A percentile compares a stretch with the other conserved stretches of the same genome.
These are phyloP conservation scores for Auxenochlorella pyrenoidosa DNA, from an alignment of 139 green algal species.

Conservation along the genomic window DNA sequence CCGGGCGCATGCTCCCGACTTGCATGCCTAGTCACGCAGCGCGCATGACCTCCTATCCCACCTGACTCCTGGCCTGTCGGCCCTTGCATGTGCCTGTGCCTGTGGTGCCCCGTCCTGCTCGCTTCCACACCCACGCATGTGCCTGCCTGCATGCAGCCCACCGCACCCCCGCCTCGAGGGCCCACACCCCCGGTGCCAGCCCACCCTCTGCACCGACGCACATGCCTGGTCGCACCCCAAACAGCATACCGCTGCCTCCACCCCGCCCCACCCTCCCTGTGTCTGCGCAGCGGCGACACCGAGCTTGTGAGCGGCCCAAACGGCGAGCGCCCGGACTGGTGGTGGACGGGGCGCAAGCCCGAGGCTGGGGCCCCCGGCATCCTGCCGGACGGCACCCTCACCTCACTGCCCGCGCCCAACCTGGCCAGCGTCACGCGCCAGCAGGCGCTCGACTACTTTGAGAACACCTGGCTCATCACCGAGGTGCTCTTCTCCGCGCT, in stretches of 20 bases:
- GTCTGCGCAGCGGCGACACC: conserved; percentile 8
- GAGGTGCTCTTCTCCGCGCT: conserved; percentile 70
- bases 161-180: too few relatives aligned
- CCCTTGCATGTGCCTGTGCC: too few relatives aligned
- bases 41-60: too few relatives aligned
- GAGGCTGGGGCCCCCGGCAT: conserved; percentile 25
- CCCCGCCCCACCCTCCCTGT: background rate
- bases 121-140: background rate
- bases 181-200: too few relatives aligned
- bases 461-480: conserved; percentile 80
- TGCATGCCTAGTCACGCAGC: too few relatives aligned
- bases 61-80: too few relatives aligned
- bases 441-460: conserved; percentile 77
- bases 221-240: too few relatives aligned
- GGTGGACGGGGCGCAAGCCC: conserved; percentile 45
- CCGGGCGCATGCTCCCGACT: too few relatives aligned
- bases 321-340: conserved; percentile 50
- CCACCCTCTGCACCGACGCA: too few relatives aligned
- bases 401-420: conserved; percentile 69
- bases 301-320: conserved; percentile 16
- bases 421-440: conserved; percentile 57
- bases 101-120: too few relatives aligned
- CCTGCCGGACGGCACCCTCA: conserved; percentile 46
- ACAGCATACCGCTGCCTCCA: background rate
- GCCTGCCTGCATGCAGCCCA: background rate